A percentile compares a stretch with the other conserved stretches of the same genome.
phyloP scores from a whole-genome alignment of 768 basidiomycete genomes.

The Kwoniella shandongensis region DNA sequence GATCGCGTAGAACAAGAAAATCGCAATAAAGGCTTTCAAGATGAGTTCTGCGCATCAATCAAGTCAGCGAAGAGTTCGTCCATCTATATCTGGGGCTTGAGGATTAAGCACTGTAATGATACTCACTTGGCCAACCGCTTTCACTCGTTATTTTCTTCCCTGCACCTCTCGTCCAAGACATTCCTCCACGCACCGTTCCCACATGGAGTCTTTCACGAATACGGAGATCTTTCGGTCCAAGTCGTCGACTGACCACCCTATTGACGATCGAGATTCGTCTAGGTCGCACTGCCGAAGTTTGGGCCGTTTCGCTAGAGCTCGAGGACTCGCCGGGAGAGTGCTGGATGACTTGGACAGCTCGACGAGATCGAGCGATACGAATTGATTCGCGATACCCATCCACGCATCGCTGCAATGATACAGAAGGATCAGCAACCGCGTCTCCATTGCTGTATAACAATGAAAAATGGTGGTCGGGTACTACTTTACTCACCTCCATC shows the following conservation, averaged over 20 bases:
- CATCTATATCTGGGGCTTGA: too few species aligned
- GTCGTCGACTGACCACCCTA: slow-evolving; percentile 16
- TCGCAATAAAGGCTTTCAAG: slow-evolving; percentile 25
- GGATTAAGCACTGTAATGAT: too few species aligned
- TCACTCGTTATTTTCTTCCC: slow-evolving; percentile 3
- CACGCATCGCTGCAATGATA: slow-evolving; percentile 45
- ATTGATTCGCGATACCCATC: slow-evolving; percentile 53
- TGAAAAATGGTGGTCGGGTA: too few species aligned
- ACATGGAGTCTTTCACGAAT: not conserved
- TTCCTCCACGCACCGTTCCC: too few species aligned
- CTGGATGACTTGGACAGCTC: slow-evolving; percentile 14
- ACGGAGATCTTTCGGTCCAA: slow-evolving; percentile 9
- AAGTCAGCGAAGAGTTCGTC: slow-evolving; percentile 16
- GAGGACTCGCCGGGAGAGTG: slow-evolving; percentile 1
- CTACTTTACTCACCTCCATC: slow-evolving; percentile 50
- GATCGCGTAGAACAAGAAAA: slow-evolving; percentile 29
- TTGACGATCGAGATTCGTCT: slow-evolving; percentile 18
- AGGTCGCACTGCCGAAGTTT: not conserved
- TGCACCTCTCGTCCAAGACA: slow-evolving; percentile 1
- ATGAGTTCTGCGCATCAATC: slow-evolving; percentile 32
- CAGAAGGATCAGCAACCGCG: not conserved
- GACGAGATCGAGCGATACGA: slow-evolving; percentile 23
- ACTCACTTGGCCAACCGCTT: too few species aligned
- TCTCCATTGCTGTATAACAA: not conserved
- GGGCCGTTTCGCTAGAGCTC: too few species aligned